Evolutionary conservation across 1,284 basidiomycete genomes (phyloP).

Genomic region (Psilocybe mexicana): DNA sequence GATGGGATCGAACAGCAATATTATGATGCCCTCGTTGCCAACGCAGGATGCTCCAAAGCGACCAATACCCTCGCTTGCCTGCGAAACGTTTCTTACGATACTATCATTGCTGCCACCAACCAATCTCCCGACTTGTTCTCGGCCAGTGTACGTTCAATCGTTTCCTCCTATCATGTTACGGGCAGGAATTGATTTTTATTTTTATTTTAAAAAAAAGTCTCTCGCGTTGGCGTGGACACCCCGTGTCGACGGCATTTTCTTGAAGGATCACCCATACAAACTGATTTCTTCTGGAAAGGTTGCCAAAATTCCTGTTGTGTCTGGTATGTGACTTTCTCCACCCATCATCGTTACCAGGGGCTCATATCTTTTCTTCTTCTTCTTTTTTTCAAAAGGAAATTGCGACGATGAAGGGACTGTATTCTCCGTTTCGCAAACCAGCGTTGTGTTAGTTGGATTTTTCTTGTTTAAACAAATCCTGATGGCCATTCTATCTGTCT

Average conservation of each 20-base stretch:
- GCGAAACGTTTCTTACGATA: conserved; percentile 40
- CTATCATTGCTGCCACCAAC: conserved; percentile 43
- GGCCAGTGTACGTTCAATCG: conserved; percentile 39
- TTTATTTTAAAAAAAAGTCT: conserved; percentile 22
- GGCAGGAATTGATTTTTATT: neutral
- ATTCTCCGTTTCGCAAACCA: conserved; percentile 39
- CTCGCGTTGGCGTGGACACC: conserved; percentile 45
- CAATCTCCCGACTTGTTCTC: conserved; percentile 41
- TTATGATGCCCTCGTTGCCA: conserved; percentile 45
- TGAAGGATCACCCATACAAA: conserved; percentile 41
- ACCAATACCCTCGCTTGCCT: conserved; percentile 51
- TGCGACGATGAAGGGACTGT: conserved; percentile 54
- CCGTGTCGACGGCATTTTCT: conserved; percentile 49
- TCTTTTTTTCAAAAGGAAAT: conserved; percentile 28
- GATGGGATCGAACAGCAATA: conserved; percentile 25
- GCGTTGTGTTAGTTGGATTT: conserved; percentile 2
- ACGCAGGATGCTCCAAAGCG: conserved; percentile 41
- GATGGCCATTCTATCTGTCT: neutral
- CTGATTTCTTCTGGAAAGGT: conserved; percentile 41
- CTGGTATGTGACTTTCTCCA: conserved; percentile 26
- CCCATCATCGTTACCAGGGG: neutral
- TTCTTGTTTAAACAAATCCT: neutral
- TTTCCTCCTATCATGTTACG: neutral
- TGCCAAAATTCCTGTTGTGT: conserved; percentile 38
- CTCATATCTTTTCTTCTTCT: neutral